Percentiles rank a stretch among this genome's conserved stretches.
These are phyloP conservation scores for Populus hybrid DNA, from an alignment of 441 rosid genomes.

Conservation along the genomic window DNA sequence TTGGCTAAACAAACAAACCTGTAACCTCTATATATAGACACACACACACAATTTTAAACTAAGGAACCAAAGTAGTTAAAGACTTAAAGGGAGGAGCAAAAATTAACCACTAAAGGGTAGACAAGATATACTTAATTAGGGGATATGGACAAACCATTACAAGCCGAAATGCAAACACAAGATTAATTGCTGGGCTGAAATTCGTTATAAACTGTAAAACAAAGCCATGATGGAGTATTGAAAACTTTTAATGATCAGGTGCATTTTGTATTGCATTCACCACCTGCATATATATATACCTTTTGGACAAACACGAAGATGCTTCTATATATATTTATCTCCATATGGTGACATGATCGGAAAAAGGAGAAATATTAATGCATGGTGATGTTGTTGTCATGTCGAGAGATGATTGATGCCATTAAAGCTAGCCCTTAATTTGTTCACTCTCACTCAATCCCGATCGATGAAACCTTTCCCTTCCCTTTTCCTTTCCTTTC, in stretches of 20 bases:
- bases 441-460: neutral
- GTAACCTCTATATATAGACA: neutral
- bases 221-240: neutral
- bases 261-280: neutral
- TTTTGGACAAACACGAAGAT: neutral
- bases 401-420: constrained; percentile 12
- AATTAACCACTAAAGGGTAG: neutral
- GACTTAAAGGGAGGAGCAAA: neutral
- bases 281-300: constrained; percentile 1
- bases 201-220: neutral
- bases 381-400: constrained; percentile 6
- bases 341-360: neutral
- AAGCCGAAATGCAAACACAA: neutral
- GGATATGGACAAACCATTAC: neutral
- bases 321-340: neutral
- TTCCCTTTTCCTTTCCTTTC: neutral
- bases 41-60: neutral
- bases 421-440: neutral
- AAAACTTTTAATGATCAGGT: constrained; percentile 2
- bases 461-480: neutral
- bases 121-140: neutral
- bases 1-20: constrained; percentile 11
- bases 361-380: neutral
- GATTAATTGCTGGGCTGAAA: neutral
- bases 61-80: neutral